A percentile compares a stretch with the other conserved stretches of the same genome.
These are phyloP conservation scores for Bauhinia variegata DNA, from an alignment of 306 rosid species.

Conservation along the genomic window DNA sequence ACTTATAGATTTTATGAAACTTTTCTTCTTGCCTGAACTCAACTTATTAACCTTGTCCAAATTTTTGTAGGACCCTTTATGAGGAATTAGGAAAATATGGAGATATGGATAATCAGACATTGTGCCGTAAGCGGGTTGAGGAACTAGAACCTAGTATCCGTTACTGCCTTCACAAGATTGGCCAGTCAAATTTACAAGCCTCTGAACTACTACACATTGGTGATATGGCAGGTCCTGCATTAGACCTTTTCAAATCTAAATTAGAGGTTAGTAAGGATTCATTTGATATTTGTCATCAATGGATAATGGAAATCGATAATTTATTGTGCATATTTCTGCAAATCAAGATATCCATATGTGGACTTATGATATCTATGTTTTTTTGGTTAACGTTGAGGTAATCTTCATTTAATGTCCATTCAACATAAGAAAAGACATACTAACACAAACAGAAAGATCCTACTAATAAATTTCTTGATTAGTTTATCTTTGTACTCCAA, in stretches of 20 bases:
- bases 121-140: slow-evolving; percentile 96
- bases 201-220: slow-evolving; percentile 91
- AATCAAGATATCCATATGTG: background rate
- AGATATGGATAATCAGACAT: slow-evolving; percentile 88
- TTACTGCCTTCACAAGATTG: slow-evolving; percentile 90
- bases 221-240: slow-evolving; percentile 99
- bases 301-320: slow-evolving; percentile 1
- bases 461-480: slow-evolving; percentile 20
- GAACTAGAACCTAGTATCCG: slow-evolving; percentile 96
- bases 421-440: too few species aligned
- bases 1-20: too few species aligned
- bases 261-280: slow-evolving; percentile 71
- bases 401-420: too few species aligned
- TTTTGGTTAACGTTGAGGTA: too few species aligned
- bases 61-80: slow-evolving; percentile 76
- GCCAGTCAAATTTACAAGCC: slow-evolving; percentile 88
- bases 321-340: background rate
- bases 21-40: slow-evolving; percentile 14
- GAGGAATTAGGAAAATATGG: slow-evolving; percentile 97
- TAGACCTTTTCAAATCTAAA: slow-evolving; percentile 94
- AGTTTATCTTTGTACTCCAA: slow-evolving; percentile 12
- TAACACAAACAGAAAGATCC: too few species aligned
- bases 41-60: slow-evolving; percentile 24
- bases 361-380: too few species aligned
- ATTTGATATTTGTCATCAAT: slow-evolving; percentile 7